A percentile compares a stretch with the other conserved stretches of the same genome.
Conservation (phyloP, 805 yeast genomes). For the Kodamaea nitidulidarum region DNA sequence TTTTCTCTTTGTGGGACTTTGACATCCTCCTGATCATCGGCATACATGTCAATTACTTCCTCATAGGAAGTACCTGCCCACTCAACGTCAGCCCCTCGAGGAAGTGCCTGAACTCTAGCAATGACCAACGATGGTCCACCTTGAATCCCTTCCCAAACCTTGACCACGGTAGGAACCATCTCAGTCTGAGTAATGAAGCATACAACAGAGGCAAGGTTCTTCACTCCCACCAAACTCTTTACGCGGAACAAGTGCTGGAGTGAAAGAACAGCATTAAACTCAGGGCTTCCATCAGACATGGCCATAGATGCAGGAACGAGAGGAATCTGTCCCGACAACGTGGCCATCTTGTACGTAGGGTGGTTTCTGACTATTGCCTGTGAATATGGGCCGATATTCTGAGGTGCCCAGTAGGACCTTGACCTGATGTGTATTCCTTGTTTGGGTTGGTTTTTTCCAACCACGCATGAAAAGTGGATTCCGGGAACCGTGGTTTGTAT, state of each 20-base stretch:
- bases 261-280: constrained; percentile 47
- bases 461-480: constrained; percentile 60
- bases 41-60: constrained; percentile 31
- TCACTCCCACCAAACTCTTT: constrained; percentile 48
- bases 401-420: constrained; percentile 96
- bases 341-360: constrained; percentile 43
- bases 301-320: constrained; percentile 70
- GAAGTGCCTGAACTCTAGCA: constrained; percentile 55
- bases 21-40: constrained; percentile 30
- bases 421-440: constrained; percentile 88
- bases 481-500: constrained; percentile 51
- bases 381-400: constrained; percentile 96
- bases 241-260: constrained; percentile 73
- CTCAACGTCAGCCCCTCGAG: constrained; percentile 62
- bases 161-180: constrained; percentile 26
- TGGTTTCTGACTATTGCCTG: constrained; percentile 53
- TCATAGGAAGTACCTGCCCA: constrained; percentile 67
- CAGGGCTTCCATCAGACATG: constrained; percentile 19
- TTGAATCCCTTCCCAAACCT: constrained; percentile 40
- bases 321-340: constrained; percentile 89
- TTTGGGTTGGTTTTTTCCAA: constrained; percentile 36
- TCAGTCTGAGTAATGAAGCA: constrained; percentile 48
- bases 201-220: constrained; percentile 43
- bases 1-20: background rate
- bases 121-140: constrained; percentile 37